A percentile compares a stretch with the other conserved stretches of the same genome.
These are phyloP conservation scores for Shiraia sp. DNA, from an alignment of 2,329 filamentous ascomycete species.

Conservation along the genomic window DNA sequence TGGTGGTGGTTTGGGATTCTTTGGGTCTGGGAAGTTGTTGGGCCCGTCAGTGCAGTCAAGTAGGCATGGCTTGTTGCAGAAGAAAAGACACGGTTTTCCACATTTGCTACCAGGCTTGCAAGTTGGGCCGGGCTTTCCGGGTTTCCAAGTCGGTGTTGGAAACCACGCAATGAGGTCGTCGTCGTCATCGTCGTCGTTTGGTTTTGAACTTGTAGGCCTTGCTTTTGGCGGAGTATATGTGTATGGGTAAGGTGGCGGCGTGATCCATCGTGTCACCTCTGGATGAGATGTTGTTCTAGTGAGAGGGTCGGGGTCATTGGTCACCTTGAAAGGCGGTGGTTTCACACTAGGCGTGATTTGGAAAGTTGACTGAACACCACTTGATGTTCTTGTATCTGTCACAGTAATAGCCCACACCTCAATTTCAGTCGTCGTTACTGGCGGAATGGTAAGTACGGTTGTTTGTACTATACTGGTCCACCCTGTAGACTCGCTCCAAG, in stretches of 20 bases:
- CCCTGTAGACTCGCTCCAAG: conserved; percentile 2
- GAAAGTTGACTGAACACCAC: conserved; percentile 2
- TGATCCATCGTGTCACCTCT: conserved; percentile 5
- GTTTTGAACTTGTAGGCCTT: not conserved
- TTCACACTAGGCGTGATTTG: conserved; percentile 1
- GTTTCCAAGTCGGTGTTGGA: conserved; percentile 3
- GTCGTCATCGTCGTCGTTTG: conserved; percentile 2
- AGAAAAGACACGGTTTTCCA: conserved; percentile 1
- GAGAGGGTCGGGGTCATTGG: conserved; percentile 4
- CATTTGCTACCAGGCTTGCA: conserved; percentile 1
- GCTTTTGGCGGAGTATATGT: not conserved
- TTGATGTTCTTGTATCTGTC: not conserved
- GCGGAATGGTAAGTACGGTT: conserved; percentile 6
- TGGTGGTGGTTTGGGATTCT: conserved; percentile 2
- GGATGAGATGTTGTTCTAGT: conserved; percentile 1
- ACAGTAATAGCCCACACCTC: conserved; percentile 3
- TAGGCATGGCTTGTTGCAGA: conserved; percentile 1
- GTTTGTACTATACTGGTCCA: conserved; percentile 5
- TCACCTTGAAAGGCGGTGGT: conserved; percentile 2
- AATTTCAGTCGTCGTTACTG: conserved; percentile 6
- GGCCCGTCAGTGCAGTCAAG: conserved; percentile 1
- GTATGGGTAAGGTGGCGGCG: conserved; percentile 4
- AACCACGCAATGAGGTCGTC: conserved; percentile 1
- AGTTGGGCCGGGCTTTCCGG: conserved; percentile 1
- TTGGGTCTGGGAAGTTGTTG: conserved; percentile 1